Evolutionary conservation across 164 flowering plant genomes (phyloP), one percentile per base, ranked within the genome.

Genomic region (Cinnamomum micranthum): DNA sequence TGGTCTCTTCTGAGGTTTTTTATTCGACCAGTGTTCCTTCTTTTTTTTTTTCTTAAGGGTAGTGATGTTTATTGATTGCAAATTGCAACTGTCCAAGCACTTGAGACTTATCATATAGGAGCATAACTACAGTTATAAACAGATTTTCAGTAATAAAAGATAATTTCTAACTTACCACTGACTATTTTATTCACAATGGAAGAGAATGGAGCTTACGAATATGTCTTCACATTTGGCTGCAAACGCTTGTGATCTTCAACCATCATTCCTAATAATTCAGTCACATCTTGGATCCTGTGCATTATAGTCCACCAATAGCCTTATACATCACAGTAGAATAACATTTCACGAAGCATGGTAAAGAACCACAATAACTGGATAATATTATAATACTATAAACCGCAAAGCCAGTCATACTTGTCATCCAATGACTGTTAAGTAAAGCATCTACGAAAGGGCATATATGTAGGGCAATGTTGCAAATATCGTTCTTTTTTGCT

Each of bases 231-330:
- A 85, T 95, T 92, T 51, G 99, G 99, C 73, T 93, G 99, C 84
- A 93, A 41, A 24, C 98, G 90, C 74, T 92, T 92, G 85, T 93
- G 89, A 75, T 87, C 90, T 84, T 95, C 98, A 82, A 95, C 92
- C 99, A 95, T 93, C 99, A 95, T 90, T 71, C 99, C 99, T 70
- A 95, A 95, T 76, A 95, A 83, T 82, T 92, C 98, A 72, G 97
- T 93, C 71, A 95, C 98, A 88, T 95, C 98, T 82, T 91, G 98
- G 77, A 92, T 93, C 87, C 99, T 93, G 77, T 73, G 78, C 50
- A 68, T 69, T 73, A 28, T 31, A 67, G 71, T 41, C 52, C 41
- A 13, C 10, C 15, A 35, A 47, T 20, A 68, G 47, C 52, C 71
- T 41, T n/a, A n/a, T 17, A n/a, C 27, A 11, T 67, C 69, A 64